phyloP scores from a whole-genome alignment of 805 yeast genomes.

The Wickerhamiella sergipiensis region DNA sequence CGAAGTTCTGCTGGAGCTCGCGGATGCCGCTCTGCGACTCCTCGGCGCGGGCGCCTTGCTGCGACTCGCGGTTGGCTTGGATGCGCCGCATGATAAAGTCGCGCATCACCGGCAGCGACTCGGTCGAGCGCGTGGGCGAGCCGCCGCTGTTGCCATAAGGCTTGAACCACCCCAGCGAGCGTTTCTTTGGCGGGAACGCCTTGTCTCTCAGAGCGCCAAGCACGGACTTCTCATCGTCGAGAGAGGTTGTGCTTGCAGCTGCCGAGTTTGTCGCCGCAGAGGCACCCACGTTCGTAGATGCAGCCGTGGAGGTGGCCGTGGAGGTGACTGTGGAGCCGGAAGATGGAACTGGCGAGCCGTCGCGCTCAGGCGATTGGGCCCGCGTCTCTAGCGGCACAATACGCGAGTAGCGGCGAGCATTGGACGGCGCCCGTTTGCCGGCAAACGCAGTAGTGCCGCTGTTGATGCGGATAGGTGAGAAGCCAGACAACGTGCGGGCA shows the following conservation, averaged over 20 bases:
- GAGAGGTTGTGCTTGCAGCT: no score
- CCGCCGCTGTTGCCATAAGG: constrained; percentile 1
- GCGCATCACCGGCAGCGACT: background rate
- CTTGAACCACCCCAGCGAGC: constrained; percentile 6
- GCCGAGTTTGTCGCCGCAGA: background rate
- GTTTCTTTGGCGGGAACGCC: background rate
- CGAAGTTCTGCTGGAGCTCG: constrained; percentile 26
- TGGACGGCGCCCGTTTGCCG: background rate
- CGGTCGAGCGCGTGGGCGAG: background rate
- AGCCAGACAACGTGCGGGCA: background rate
- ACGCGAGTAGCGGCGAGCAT: constrained; percentile 5
- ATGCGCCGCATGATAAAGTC: constrained; percentile 16
- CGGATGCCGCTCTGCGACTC: constrained; percentile 32
- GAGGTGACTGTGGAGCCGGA: no score
- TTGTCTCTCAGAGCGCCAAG: background rate
- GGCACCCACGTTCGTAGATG: no score
- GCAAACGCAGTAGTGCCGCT: background rate
- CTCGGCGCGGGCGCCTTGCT: constrained; percentile 31
- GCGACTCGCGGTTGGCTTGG: constrained; percentile 13
- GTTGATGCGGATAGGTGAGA: background rate
- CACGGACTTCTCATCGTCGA: background rate
- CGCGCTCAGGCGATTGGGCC: background rate
- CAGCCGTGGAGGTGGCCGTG: no score
- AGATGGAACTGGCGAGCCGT: no score
- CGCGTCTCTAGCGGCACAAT: constrained; percentile 4